phyloP scores from a whole-genome alignment of 1,284 basidiomycete species.

The Erythrobasidium hasegawianum region DNA sequence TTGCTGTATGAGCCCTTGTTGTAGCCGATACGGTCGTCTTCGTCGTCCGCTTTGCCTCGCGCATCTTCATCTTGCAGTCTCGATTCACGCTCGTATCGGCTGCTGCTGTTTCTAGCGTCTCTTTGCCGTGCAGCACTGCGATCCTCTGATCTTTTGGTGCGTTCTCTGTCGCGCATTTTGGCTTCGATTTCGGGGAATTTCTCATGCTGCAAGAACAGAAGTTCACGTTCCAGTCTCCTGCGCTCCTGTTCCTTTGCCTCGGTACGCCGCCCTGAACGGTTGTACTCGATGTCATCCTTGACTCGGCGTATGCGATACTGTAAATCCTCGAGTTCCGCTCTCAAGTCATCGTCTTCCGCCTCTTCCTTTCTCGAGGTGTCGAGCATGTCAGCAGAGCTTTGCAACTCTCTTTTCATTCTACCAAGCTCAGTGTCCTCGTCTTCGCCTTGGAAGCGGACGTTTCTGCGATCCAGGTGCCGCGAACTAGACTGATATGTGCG shows the following conservation, averaged over 20 bases:
- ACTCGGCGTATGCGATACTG: constrained; percentile 80
- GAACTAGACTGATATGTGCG: constrained; percentile 75
- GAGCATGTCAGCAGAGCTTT: constrained; percentile 75
- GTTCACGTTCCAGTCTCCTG: constrained; percentile 80
- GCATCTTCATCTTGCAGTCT: constrained; percentile 36
- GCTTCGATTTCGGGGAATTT: constrained; percentile 85
- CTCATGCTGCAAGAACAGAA: constrained; percentile 83
- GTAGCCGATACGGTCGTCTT: constrained; percentile 46
- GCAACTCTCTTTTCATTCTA: constrained; percentile 81
- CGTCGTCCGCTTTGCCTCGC: constrained; percentile 33
- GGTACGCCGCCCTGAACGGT: constrained; percentile 68
- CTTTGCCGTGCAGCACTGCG: constrained; percentile 73
- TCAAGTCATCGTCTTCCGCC: constrained; percentile 79
- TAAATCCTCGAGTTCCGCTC: constrained; percentile 83
- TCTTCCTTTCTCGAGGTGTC: constrained; percentile 67
- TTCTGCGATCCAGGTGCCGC: constrained; percentile 80
- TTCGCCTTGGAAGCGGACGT: constrained; percentile 69
- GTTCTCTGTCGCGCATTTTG: constrained; percentile 74
- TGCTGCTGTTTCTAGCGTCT: constrained; percentile 75
- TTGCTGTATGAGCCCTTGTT: constrained; percentile 51
- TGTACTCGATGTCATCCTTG: constrained; percentile 90
- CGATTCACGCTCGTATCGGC: constrained; percentile 10
- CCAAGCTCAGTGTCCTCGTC: constrained; percentile 68
- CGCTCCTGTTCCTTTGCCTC: constrained; percentile 77
- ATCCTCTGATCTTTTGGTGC: constrained; percentile 65